Conservation (phyloP, 73 alveolate species). For the Paramecium biaurelia region DNA sequence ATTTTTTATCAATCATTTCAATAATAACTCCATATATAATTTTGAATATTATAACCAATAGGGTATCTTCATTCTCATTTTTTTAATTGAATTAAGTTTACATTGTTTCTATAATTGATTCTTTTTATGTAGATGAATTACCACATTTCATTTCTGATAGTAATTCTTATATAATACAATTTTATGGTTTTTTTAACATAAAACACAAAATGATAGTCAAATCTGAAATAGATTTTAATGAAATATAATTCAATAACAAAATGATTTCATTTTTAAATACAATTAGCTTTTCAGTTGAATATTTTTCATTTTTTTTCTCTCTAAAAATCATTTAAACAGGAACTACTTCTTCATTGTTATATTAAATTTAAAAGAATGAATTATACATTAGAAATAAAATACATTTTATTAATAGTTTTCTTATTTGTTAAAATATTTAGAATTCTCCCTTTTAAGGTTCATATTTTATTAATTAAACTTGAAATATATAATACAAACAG, state of each 20-base stretch:
- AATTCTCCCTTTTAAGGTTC: neutral
- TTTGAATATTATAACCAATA: neutral
- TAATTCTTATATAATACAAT: neutral
- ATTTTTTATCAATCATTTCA: neutral
- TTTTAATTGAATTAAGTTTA: neutral
- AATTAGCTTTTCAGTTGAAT: neutral
- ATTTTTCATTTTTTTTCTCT: neutral
- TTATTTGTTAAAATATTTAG: neutral
- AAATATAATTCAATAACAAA: neutral
- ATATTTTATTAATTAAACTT: neutral
- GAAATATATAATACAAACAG: neutral
- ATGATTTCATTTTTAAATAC: neutral
- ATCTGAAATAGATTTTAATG: neutral
- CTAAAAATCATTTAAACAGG: neutral
- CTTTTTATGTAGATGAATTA: neutral
- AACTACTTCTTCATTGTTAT: neutral
- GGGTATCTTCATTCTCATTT: neutral
- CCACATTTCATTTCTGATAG: neutral
- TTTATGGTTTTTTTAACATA: neutral
- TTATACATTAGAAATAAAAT: neutral
- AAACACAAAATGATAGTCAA: neutral
- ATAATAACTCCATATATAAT: neutral
- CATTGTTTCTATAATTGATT: neutral
- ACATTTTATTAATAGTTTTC: neutral
- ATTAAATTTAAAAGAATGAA: neutral